Conservation (phyloP, 371 early-diverging fungal genomes). For the Rhizopus stolonifer region DNA sequence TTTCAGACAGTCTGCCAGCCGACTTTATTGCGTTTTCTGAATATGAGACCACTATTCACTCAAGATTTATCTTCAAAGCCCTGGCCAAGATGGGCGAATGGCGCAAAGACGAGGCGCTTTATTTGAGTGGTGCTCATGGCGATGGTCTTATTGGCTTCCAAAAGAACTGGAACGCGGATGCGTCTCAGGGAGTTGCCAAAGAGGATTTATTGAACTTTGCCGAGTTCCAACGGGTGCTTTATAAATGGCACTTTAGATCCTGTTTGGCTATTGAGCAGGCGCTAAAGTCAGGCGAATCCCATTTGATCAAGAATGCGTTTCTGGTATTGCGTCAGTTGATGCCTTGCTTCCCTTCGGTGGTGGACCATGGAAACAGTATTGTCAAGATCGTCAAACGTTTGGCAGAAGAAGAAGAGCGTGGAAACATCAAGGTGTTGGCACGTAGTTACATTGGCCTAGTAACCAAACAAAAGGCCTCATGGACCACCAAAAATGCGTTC, state of each 20-base stretch:
- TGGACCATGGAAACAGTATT: slow-evolving; percentile 51
- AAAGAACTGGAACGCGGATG: slow-evolving; percentile 55
- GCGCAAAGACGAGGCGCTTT: slow-evolving; percentile 57
- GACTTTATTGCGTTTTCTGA: slow-evolving; percentile 69
- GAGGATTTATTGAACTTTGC: slow-evolving; percentile 59
- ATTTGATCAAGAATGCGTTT: slow-evolving; percentile 74
- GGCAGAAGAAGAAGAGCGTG: slow-evolving; percentile 34
- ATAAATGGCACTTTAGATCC: slow-evolving; percentile 79
- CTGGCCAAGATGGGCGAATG: slow-evolving; percentile 59
- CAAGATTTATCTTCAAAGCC: slow-evolving; percentile 60
- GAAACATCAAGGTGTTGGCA: slow-evolving; percentile 45
- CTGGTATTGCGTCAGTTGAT: slow-evolving; percentile 63
- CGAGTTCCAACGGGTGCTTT: slow-evolving; percentile 75
- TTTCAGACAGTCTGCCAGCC: slow-evolving; percentile 44
- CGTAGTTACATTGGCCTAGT: slow-evolving; percentile 36
- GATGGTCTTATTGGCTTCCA: slow-evolving; percentile 74
- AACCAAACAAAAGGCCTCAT: slow-evolving; percentile 31
- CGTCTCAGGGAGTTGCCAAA: slow-evolving; percentile 46
- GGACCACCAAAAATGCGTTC: slow-evolving; percentile 35
- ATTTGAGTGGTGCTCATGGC: slow-evolving; percentile 58
- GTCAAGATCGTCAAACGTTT: slow-evolving; percentile 32
- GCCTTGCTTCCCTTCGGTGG: slow-evolving; percentile 62
- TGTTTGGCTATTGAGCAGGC: slow-evolving; percentile 46
- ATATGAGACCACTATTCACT: slow-evolving; percentile 76
- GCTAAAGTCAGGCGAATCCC: slow-evolving; percentile 64